Evolutionary conservation across 345 rosid genomes (phyloP).

Genomic region (Eutrema yunnanense): DNA sequence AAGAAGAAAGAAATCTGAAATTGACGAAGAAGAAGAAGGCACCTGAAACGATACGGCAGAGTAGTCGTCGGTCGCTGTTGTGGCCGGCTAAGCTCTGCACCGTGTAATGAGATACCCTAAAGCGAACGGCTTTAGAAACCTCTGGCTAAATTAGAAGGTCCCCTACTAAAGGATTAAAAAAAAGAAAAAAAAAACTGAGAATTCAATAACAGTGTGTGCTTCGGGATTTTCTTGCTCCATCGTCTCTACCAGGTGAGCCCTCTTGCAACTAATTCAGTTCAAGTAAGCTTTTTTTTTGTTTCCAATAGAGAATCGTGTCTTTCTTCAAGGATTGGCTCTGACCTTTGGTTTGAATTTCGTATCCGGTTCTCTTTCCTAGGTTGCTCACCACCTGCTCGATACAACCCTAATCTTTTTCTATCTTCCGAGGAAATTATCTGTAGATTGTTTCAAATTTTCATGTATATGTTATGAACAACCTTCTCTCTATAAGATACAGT

Average conservation of each 20-base stretch:
- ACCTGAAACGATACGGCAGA: slow-evolving; percentile 20
- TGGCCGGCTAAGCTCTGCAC: slow-evolving; percentile 18
- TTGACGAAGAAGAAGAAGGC: background rate
- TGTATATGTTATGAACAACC: background rate
- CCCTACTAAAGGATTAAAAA: background rate
- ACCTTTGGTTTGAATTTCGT: background rate
- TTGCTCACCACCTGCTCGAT: slow-evolving; percentile 19
- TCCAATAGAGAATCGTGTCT: background rate
- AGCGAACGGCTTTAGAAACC: background rate
- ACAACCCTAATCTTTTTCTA: background rate
- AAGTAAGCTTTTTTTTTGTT: background rate
- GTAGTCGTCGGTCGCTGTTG: slow-evolving; percentile 13
- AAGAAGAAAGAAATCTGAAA: background rate
- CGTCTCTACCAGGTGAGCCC: slow-evolving; percentile 11
- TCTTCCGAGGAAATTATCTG: background rate
- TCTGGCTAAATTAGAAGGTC: background rate
- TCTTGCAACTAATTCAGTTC: background rate
- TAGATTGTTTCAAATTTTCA: background rate
- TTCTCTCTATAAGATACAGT: background rate
- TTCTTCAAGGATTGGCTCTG: background rate
- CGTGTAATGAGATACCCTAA: slow-evolving; percentile 10
- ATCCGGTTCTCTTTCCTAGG: background rate
- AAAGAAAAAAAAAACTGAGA: background rate
- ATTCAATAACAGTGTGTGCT: background rate
- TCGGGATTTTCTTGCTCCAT: background rate